Evolutionary conservation across 2,329 filamentous ascomycete genomes (phyloP).

Genomic region (Colletotrichum filicis): DNA sequence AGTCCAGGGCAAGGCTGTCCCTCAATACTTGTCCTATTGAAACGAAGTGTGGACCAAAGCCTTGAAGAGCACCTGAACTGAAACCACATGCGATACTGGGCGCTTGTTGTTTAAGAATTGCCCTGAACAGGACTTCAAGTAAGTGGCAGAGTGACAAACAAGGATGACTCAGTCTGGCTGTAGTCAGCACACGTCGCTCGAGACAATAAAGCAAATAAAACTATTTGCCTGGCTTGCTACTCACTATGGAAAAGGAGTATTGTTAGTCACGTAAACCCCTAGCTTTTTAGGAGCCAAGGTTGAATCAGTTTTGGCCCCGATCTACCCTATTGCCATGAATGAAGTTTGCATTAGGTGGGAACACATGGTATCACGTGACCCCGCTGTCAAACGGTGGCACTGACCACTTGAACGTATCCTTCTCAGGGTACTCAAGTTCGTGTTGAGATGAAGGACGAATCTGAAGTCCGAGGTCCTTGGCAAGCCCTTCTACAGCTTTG

Average conservation of each 20-base stretch:
- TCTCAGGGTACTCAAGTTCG: too few species aligned
- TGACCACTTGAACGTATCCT: neutral
- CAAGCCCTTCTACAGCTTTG: neutral
- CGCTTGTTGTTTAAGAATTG: neutral
- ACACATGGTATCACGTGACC: neutral
- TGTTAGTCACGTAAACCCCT: neutral
- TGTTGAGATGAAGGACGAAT: too few species aligned
- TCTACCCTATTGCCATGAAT: neutral
- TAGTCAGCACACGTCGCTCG: neutral
- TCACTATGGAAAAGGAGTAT: neutral
- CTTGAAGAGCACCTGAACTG: neutral
- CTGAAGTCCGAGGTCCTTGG: neutral
- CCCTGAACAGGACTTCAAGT: neutral
- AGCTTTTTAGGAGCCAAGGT: neutral
- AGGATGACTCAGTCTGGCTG: neutral
- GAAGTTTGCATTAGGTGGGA: slow-evolving; percentile 10
- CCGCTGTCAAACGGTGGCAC: neutral
- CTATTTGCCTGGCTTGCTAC: neutral
- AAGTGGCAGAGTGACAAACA: neutral
- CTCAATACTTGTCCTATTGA: neutral
- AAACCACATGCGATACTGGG: neutral
- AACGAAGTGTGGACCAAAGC: neutral
- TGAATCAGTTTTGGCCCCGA: neutral
- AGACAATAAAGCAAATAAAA: neutral
- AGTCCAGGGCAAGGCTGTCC: neutral